These are phyloP conservation scores for Pyrenochaeta sp. DNA, from an alignment of 2,329 filamentous ascomycete species.

Conservation along the genomic window DNA sequence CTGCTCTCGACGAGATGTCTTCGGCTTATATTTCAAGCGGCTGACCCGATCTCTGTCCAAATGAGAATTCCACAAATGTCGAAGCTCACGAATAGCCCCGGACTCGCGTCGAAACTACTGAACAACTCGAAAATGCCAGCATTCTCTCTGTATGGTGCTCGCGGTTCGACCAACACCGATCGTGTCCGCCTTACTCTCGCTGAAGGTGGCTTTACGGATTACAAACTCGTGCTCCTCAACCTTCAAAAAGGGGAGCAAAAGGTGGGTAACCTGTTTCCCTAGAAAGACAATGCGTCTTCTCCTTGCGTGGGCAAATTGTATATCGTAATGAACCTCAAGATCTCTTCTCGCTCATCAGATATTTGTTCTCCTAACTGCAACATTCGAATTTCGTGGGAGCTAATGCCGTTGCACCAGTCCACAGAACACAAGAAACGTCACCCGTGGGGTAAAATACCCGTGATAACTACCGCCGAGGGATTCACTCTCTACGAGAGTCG, in stretches of 20 bases:
- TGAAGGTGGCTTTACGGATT: conserved; percentile 32
- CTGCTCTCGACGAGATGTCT: neutral
- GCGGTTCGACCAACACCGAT: conserved; percentile 25
- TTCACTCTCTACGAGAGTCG: conserved; percentile 58
- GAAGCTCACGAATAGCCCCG: conserved; percentile 9
- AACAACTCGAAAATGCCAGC: conserved; percentile 30
- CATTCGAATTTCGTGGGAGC: neutral
- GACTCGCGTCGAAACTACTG: conserved; percentile 16
- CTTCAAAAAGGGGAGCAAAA: conserved; percentile 16
- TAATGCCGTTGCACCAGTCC: conserved; percentile 17
- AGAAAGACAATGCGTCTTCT: neutral
- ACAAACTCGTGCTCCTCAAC: conserved; percentile 22
- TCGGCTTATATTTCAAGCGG: conserved; percentile 15
- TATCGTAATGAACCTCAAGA: neutral
- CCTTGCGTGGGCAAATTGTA: neutral
- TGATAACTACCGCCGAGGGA: conserved; percentile 43
- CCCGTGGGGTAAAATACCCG: conserved; percentile 31
- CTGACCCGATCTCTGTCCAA: conserved; percentile 9
- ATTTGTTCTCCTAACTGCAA: neutral
- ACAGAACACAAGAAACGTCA: conserved; percentile 25
- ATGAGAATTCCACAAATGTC: neutral
- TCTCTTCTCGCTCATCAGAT: neutral
- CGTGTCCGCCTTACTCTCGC: conserved; percentile 32
- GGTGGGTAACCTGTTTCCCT: neutral
- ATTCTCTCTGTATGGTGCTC: conserved; percentile 27